These are phyloP conservation scores for Cyberlindnera veronae DNA, from an alignment of 805 yeast genomes.

Conservation along the genomic window DNA sequence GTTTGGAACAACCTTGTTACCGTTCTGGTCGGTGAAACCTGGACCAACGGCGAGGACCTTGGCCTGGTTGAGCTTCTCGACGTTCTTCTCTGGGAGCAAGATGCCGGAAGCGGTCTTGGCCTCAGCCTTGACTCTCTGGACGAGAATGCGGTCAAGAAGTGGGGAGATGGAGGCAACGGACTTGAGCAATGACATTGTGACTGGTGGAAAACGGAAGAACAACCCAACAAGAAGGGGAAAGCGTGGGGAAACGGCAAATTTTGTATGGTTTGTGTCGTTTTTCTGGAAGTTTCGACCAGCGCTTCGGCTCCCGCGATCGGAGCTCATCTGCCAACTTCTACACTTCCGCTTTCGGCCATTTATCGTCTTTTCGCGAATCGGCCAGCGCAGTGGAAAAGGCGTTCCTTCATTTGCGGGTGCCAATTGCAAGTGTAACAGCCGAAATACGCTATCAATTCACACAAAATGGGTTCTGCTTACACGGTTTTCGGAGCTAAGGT, in stretches of 20 bases:
- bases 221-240: not conserved
- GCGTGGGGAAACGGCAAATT: not conserved
- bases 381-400: not conserved
- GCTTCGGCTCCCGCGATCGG: not conserved
- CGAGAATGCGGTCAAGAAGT: conserved; percentile 91
- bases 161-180: conserved; percentile 88
- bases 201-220: conserved; percentile 1
- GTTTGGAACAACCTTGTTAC: conserved; percentile 66
- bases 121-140: conserved; percentile 90
- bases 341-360: not conserved
- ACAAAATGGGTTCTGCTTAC: conserved; percentile 28
- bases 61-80: conserved; percentile 89
- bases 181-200: conserved; percentile 55
- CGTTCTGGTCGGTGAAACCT: conserved; percentile 74
- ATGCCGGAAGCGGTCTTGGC: conserved; percentile 90
- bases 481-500: conserved; percentile 28
- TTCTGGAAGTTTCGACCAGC: conserved; percentile 5
- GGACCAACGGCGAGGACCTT: conserved; percentile 95
- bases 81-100: conserved; percentile 93
- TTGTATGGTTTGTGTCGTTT: not conserved
- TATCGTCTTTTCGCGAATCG: not conserved
- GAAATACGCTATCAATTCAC: not conserved
- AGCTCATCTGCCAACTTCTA: too few species aligned
- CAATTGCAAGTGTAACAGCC: not conserved
- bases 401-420: not conserved